Percentiles rank a stretch among this genome's conserved stretches.
phyloP scores from a whole-genome alignment of 2,329 filamentous ascomycete species.

The Cladobotryum mycophilum region DNA sequence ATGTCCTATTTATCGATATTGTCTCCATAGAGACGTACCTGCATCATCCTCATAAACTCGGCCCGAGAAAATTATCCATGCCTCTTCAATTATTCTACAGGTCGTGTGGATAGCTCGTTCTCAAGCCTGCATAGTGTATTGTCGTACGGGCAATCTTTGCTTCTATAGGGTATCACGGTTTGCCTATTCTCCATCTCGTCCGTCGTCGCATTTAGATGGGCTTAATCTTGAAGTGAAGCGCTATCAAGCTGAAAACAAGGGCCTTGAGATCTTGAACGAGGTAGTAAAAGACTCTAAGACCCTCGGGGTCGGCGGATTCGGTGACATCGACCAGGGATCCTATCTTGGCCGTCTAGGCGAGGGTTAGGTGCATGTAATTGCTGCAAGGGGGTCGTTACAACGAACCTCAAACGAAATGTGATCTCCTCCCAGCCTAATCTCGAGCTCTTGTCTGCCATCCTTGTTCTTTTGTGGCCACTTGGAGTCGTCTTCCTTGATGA shows the following conservation, averaged over 20 bases:
- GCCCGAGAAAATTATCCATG: too few species aligned
- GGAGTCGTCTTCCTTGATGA: slow-evolving; percentile 93
- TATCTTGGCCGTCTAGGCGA: slow-evolving; percentile 83
- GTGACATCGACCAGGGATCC: slow-evolving; percentile 95
- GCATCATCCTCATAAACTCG: too few species aligned
- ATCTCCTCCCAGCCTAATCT: slow-evolving; percentile 88
- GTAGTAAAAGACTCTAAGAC: slow-evolving; percentile 96
- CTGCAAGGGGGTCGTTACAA: slow-evolving; percentile 6
- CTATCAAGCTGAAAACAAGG: slow-evolving; percentile 91
- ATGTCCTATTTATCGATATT: too few species aligned
- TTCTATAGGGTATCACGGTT: slow-evolving; percentile 9
- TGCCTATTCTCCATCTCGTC: background rate
- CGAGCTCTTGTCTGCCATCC: slow-evolving; percentile 91
- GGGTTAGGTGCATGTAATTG: slow-evolving; percentile 1
- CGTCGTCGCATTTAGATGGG: slow-evolving; percentile 51
- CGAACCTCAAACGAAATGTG: slow-evolving; percentile 95
- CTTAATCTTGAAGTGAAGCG: slow-evolving; percentile 95
- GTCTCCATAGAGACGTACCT: too few species aligned
- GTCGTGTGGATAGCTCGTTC: too few species aligned
- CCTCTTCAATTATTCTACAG: too few species aligned
- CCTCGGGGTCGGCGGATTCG: slow-evolving; percentile 92
- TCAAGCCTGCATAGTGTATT: too few species aligned
- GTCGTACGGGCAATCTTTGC: background rate
- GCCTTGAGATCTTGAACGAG: slow-evolving; percentile 96
- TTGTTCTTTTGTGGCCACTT: slow-evolving; percentile 99